Percentiles rank a stretch among this genome's conserved stretches.
Evolutionary conservation across 805 yeast genomes (phyloP).

Genomic region (Candida odintsovae): DNA sequence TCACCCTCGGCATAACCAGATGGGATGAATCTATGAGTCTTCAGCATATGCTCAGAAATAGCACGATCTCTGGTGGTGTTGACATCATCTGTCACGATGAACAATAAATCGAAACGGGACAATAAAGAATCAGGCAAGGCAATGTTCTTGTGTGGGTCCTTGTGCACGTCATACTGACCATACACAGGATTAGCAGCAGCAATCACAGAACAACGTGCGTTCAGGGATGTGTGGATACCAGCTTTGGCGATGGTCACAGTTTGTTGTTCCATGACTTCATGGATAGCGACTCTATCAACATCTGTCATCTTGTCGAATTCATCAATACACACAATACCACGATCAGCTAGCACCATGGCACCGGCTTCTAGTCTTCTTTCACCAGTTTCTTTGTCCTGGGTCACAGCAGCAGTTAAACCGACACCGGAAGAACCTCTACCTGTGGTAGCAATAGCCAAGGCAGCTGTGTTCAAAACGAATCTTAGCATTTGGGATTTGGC

Average conservation of each 20-base stretch:
- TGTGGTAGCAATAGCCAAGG: slow-evolving; percentile 94
- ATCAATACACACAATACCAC: slow-evolving; percentile 97
- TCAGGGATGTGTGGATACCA: slow-evolving; percentile 93
- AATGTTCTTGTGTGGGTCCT: slow-evolving; percentile 93
- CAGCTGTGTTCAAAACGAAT: slow-evolving; percentile 91
- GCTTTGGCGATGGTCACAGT: slow-evolving; percentile 98
- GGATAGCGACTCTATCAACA: slow-evolving; percentile 94
- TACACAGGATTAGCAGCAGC: slow-evolving; percentile 98
- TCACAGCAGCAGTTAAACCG: slow-evolving; percentile 98
- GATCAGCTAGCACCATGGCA: slow-evolving; percentile 97
- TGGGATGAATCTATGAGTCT: slow-evolving; percentile 87
- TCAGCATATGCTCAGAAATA: slow-evolving; percentile 89
- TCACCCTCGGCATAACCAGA: slow-evolving; percentile 89
- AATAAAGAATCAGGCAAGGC: slow-evolving; percentile 94
- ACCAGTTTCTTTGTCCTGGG: slow-evolving; percentile 94
- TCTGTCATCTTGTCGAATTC: slow-evolving; percentile 99
- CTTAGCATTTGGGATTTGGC: slow-evolving; percentile 95
- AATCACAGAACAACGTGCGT: slow-evolving; percentile 93
- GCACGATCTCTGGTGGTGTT: slow-evolving; percentile 77
- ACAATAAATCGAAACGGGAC: slow-evolving; percentile 93
- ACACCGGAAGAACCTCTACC: slow-evolving; percentile 99
- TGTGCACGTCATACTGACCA: slow-evolving; percentile 94
- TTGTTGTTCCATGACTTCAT: slow-evolving; percentile 99
- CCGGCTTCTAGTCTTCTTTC: slow-evolving; percentile 97
- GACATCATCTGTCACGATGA: slow-evolving; percentile 94